A percentile compares a stretch with the other conserved stretches of the same genome.
Evolutionary conservation across 345 rosid genomes (phyloP).

Genomic region (Adansonia digitata): DNA sequence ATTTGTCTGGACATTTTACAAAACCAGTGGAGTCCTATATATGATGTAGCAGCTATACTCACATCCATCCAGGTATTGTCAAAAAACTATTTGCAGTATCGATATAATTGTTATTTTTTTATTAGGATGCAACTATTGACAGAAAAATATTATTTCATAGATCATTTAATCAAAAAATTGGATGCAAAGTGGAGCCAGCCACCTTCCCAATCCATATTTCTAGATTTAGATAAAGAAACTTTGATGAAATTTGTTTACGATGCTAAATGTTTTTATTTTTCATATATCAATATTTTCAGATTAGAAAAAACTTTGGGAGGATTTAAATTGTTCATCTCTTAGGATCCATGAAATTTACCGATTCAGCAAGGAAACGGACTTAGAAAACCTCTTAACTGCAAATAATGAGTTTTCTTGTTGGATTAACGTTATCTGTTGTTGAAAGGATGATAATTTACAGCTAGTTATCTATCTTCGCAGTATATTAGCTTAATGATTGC

Average conservation of each 20-base stretch:
- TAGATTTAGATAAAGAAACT: background rate
- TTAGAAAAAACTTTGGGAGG: background rate
- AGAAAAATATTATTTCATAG: background rate
- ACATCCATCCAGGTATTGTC: constrained; percentile 77
- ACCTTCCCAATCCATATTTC: background rate
- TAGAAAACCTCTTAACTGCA: too few relatives aligned
- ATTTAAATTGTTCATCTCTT: background rate
- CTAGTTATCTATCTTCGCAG: too few relatives aligned
- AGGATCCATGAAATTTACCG: background rate
- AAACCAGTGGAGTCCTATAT: constrained; percentile 83
- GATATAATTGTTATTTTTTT: background rate
- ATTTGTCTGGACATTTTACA: constrained; percentile 80
- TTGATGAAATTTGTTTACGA: background rate
- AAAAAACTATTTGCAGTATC: background rate
- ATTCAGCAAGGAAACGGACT: background rate
- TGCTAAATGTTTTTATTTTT: background rate
- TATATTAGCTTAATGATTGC: too few relatives aligned
- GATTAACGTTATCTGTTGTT: too few relatives aligned
- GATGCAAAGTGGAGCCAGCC: background rate
- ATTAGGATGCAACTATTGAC: background rate
- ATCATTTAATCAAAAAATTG: background rate
- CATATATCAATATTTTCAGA: background rate
- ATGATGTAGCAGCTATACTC: constrained; percentile 79
- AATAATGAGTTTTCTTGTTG: too few relatives aligned
- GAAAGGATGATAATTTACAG: too few relatives aligned